Percentiles rank a stretch among this genome's conserved stretches.
Conservation (phyloP, 2,329 filamentous ascomycete species). For the Ophiocordyceps camponoti-saundersi region DNA sequence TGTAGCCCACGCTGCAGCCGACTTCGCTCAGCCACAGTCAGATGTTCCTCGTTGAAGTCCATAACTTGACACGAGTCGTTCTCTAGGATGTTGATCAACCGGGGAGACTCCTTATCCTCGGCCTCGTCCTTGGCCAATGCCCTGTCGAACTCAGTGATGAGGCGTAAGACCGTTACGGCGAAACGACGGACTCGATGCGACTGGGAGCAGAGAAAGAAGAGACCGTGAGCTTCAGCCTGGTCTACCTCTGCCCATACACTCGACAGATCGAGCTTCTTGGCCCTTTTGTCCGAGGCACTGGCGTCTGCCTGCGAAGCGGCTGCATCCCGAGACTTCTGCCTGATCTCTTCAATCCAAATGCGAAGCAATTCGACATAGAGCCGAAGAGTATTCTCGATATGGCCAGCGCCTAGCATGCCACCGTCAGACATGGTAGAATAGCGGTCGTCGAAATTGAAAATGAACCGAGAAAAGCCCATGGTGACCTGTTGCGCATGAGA, state of each 20-base stretch:
- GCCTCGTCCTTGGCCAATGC: conserved; percentile 55
- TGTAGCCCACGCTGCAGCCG: conserved; percentile 80
- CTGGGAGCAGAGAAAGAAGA: conserved; percentile 96
- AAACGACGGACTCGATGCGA: conserved; percentile 78
- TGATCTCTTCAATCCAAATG: conserved; percentile 97
- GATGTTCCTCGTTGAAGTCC: conserved; percentile 79
- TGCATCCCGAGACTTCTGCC: conserved; percentile 64
- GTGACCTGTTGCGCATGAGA: conserved; percentile 89
- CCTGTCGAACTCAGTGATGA: conserved; percentile 86
- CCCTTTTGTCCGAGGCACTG: conserved; percentile 48
- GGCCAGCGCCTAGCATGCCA: conserved; percentile 81
- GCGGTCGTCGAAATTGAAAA: conserved; percentile 94
- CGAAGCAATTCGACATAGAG: conserved; percentile 86
- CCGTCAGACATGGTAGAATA: conserved; percentile 98
- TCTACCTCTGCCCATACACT: conserved; percentile 87
- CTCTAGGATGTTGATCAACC: conserved; percentile 85
- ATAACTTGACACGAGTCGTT: conserved; percentile 77
- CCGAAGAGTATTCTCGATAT: conserved; percentile 85
- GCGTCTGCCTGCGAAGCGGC: conserved; percentile 47
- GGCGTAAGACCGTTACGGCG: conserved; percentile 77
- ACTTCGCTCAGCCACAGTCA: conserved; percentile 84
- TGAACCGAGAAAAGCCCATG: conserved; percentile 91
- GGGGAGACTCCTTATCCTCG: conserved; percentile 43
- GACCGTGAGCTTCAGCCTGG: conserved; percentile 85
- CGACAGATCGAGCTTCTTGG: conserved; percentile 67